phyloP scores from a whole-genome alignment of 352 stramenopile genomes.

The Globisporangium camurandrum region DNA sequence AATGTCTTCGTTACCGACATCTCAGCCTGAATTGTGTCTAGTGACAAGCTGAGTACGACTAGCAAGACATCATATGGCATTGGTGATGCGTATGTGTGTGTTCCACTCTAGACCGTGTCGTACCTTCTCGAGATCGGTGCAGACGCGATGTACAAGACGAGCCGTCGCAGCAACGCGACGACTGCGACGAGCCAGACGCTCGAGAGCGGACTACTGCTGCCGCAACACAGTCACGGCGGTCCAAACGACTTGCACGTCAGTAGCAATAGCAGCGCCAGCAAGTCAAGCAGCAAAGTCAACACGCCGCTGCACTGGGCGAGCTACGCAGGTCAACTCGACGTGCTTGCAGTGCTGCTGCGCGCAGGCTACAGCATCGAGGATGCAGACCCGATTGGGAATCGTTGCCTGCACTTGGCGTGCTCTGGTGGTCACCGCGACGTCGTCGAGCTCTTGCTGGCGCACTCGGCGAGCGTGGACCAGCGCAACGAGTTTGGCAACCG shows the following conservation, averaged over 20 bases:
- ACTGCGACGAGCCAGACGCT: too few relatives aligned
- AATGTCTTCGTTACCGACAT: too few relatives aligned
- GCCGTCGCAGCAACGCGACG: constrained; percentile 13
- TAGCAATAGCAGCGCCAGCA: constrained; percentile 7
- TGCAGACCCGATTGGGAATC: constrained; percentile 62
- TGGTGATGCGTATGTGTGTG: too few relatives aligned
- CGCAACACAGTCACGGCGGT: constrained; percentile 3
- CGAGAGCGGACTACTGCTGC: neutral
- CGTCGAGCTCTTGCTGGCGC: constrained; percentile 61
- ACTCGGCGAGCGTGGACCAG: constrained; percentile 45
- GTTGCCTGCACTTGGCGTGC: constrained; percentile 63
- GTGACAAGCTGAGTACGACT: neutral
- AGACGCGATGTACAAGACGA: constrained; percentile 63
- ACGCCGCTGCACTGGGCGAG: constrained; percentile 83
- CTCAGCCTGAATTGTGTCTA: too few relatives aligned
- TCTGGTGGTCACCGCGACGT: constrained; percentile 59
- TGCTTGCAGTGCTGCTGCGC: constrained; percentile 59
- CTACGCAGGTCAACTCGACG: constrained; percentile 69
- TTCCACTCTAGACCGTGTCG: too few relatives aligned
- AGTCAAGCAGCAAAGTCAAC: constrained; percentile 30
- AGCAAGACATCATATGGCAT: too few relatives aligned
- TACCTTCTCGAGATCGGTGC: constrained; percentile 69
- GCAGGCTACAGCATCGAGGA: constrained; percentile 61
- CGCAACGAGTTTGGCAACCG: constrained; percentile 75
- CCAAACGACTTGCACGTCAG: constrained; percentile 1